Evolutionary conservation across 805 yeast genomes (phyloP), one percentile per base, ranked within the genome.

Genomic region (Kazachstania taianensis): DNA sequence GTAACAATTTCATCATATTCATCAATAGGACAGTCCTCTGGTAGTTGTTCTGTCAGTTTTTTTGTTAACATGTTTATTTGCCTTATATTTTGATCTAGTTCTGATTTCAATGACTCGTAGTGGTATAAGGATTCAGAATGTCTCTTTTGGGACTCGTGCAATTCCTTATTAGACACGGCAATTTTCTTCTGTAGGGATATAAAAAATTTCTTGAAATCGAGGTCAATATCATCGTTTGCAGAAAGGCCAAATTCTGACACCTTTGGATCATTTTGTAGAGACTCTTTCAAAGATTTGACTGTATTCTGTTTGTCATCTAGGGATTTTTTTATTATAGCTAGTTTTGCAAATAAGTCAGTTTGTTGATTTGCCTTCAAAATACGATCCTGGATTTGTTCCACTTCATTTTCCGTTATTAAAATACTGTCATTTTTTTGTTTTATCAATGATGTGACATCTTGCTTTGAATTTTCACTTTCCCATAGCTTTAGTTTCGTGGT

Each of bases 331-430:
- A 51, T 30, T 30, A 76, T 48, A 0, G 67, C 62, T 3, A 75
- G 48, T 42, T 71, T 74, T 1, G 84, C 79, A 41, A 71, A 62
- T 2, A 67, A 46, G 33, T 77, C 86, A 1, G 81, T 63, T 48
- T 73, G 79, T 45, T 69, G 67, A 45, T 72, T 78, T 3, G 72
- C 66, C 12, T 61, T 57, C 4, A 71, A 50, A 10, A 82, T 62
- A 15, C 72, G 67, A 13, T 65, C 65, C 38, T 70, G 69, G 12
- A 76, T 47, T 0, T 63, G 65, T 7, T 83, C 92, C 8, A 76
- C 49, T 16, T 67, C 66, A 14, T 50, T 45, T 42, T 72, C 77
- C 3, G 64, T 16, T 3, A 49, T 28, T 2, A 54, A 33, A 7
- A 74, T 55, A 23, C 58, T 48, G 8, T 50, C 45, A 30, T 71